Evolutionary conservation across 768 basidiomycete genomes (phyloP).

Genomic region (Russula olivacea): DNA sequence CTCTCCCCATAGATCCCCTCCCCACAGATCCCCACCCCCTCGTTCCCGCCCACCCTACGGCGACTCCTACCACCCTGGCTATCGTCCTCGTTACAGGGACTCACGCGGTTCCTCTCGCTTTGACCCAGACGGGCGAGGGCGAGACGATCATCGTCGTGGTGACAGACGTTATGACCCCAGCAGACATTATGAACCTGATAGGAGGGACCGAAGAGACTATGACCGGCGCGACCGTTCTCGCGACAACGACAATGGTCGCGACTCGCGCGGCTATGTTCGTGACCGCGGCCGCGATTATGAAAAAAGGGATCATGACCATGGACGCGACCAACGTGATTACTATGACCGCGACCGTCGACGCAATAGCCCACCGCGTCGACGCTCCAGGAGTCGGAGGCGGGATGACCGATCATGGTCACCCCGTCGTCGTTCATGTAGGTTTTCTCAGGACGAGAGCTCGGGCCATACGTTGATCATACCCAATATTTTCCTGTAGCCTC

Average conservation of each 20-base stretch:
- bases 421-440: slow-evolving; percentile 21
- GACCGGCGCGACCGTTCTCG: slow-evolving; percentile 15
- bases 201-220: slow-evolving; percentile 16
- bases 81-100: slow-evolving; percentile 17
- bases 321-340: slow-evolving; percentile 12
- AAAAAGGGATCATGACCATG: slow-evolving; percentile 17
- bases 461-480: not conserved
- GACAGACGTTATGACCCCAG: slow-evolving; percentile 18
- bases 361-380: slow-evolving; percentile 17
- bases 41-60: slow-evolving; percentile 19
- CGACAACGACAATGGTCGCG: slow-evolving; percentile 12
- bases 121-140: slow-evolving; percentile 11
- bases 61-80: slow-evolving; percentile 11
- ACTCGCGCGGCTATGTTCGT: slow-evolving; percentile 11
- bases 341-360: slow-evolving; percentile 17
- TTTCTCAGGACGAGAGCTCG: not conserved
- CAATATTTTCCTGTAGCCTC: slow-evolving; percentile 6
- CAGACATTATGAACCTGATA: slow-evolving; percentile 16
- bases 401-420: slow-evolving; percentile 20
- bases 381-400: slow-evolving; percentile 19
- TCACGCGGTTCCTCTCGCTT: slow-evolving; percentile 16
- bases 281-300: slow-evolving; percentile 18
- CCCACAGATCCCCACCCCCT: slow-evolving; percentile 14
- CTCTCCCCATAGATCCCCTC: slow-evolving; percentile 23
- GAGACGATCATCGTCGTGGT: slow-evolving; percentile 18